phyloP scores from a whole-genome alignment of 805 yeast genomes.

The Schwanniomyces yamadae region DNA sequence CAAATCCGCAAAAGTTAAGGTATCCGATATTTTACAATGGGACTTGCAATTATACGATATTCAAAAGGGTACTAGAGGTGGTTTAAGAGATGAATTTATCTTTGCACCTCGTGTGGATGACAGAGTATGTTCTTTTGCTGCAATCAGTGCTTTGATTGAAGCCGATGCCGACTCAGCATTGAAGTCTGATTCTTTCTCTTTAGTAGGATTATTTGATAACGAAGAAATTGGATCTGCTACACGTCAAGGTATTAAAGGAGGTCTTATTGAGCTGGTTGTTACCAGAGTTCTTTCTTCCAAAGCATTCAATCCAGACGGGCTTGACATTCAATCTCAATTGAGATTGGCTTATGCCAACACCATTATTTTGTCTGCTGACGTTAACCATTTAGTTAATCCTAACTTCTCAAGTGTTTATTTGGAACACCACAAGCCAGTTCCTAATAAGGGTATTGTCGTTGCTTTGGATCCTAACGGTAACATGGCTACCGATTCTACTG shows the following conservation, averaged over 20 bases:
- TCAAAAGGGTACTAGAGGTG: slow-evolving; percentile 37
- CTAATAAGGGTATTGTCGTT: slow-evolving; percentile 72
- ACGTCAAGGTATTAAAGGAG: slow-evolving; percentile 82
- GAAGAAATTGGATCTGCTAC: slow-evolving; percentile 84
- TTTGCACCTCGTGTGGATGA: slow-evolving; percentile 43
- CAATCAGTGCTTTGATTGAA: slow-evolving; percentile 35
- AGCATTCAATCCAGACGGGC: slow-evolving; percentile 16
- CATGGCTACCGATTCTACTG: slow-evolving; percentile 79
- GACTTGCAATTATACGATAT: slow-evolving; percentile 40
- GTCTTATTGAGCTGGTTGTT: slow-evolving; percentile 63
- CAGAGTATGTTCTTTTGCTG: slow-evolving; percentile 39
- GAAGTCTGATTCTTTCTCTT: slow-evolving; percentile 42
- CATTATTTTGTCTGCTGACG: slow-evolving; percentile 80
- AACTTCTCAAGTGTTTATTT: slow-evolving; percentile 67
- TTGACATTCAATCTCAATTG: slow-evolving; percentile 25
- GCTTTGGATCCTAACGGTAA: slow-evolving; percentile 77
- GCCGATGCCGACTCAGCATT: slow-evolving; percentile 24
- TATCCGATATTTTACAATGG: slow-evolving; percentile 26
- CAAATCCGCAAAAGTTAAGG: slow-evolving; percentile 16
- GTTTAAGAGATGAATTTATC: slow-evolving; percentile 35
- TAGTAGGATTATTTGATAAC: slow-evolving; percentile 70
- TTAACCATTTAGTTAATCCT: slow-evolving; percentile 79
- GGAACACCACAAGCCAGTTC: slow-evolving; percentile 76
- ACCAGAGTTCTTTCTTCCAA: slow-evolving; percentile 48
- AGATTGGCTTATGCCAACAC: slow-evolving; percentile 66